These are phyloP conservation scores for Cutaneotrichosporon sp. DNA, from an alignment of 1,284 basidiomycete genomes.

Conservation along the genomic window DNA sequence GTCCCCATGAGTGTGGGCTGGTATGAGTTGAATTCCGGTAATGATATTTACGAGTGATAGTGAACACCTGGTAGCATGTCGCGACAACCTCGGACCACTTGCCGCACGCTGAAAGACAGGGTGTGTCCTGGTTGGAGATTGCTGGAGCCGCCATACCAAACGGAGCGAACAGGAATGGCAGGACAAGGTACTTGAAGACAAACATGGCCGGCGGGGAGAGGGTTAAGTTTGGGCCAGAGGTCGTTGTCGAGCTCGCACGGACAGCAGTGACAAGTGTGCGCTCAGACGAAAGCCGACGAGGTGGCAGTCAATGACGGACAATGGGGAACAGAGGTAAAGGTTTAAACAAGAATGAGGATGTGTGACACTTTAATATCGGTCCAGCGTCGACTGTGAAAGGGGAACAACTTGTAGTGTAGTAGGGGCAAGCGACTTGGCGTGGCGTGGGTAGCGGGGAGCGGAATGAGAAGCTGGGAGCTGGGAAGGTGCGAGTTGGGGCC, in stretches of 20 bases:
- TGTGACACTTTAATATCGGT: neutral
- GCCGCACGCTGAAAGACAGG: conserved; percentile 10
- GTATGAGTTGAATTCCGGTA: neutral
- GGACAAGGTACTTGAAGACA: neutral
- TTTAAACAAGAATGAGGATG: neutral
- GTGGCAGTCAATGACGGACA: neutral
- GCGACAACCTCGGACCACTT: conserved; percentile 21
- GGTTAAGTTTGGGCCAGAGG: neutral
- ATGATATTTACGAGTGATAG: conserved; percentile 14
- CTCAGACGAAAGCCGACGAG: neutral
- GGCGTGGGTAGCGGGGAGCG: neutral
- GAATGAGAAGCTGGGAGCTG: neutral
- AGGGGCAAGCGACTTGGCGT: too few relatives aligned
- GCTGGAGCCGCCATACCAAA: neutral
- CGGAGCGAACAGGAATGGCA: neutral
- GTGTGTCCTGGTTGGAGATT: conserved; percentile 5
- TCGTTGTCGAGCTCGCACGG: neutral
- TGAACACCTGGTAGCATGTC: conserved; percentile 18
- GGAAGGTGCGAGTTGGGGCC: neutral
- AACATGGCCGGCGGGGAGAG: neutral
- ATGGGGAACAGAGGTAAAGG: neutral
- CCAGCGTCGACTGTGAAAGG: too few relatives aligned
- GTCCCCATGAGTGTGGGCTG: conserved; percentile 30
- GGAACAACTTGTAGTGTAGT: neutral
- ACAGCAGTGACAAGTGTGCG: neutral